Evolutionary conservation across 805 yeast genomes (phyloP).

Genomic region (Sugiyamaella qingdaonensis): DNA sequence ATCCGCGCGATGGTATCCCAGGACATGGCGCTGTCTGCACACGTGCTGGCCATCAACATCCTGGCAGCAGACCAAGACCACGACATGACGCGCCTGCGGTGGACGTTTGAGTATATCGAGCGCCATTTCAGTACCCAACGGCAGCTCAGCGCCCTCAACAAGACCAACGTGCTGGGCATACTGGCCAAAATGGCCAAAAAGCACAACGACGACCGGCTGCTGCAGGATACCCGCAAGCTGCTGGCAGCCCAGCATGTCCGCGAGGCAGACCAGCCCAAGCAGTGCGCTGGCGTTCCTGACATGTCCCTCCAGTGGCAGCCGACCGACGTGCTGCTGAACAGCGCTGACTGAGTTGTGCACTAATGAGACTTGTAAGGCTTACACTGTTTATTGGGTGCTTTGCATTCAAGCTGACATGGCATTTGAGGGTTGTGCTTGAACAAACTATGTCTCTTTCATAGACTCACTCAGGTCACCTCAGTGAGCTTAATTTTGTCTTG

Average conservation of each 20-base stretch:
- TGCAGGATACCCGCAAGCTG: not conserved
- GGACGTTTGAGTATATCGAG: conserved; percentile 19
- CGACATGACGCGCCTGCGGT: conserved; percentile 20
- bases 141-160: conserved; percentile 5
- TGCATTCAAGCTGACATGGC: too few relatives aligned
- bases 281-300: not conserved
- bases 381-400: too few relatives aligned
- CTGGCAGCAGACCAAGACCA: conserved; percentile 20
- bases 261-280: not conserved
- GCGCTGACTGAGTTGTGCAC: too few relatives aligned
- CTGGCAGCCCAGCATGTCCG: not conserved
- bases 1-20: conserved; percentile 7
- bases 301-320: not conserved
- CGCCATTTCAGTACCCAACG: not conserved
- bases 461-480: too few relatives aligned
- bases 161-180: not conserved
- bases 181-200: not conserved
- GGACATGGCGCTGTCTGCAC: conserved; percentile 5
- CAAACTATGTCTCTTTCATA: too few relatives aligned
- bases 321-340: not conserved
- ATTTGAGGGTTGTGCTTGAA: too few relatives aligned
- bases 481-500: too few relatives aligned
- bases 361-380: too few relatives aligned
- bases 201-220: not conserved
- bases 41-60: conserved; percentile 21